Base-by-base conservation (phyloP, 78 protist species). In the Salpingoeca rosetta region DNA sequence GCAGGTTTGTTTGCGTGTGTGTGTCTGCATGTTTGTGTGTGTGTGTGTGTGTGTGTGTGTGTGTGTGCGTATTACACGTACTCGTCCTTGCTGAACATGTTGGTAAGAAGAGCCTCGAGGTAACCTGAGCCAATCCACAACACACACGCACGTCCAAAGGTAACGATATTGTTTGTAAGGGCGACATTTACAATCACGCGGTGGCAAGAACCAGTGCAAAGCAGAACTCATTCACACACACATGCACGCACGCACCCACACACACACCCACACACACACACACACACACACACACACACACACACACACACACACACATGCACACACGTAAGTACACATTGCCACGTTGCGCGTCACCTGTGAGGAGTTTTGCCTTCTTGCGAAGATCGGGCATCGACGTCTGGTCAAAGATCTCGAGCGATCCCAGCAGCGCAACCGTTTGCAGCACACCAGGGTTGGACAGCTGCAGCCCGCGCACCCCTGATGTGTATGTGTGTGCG, bases 401-500 rank as follows among this genome's bases (percentile, higher is more conserved):
- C 77, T 75, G 12, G 45, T 91, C 86, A 80, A 92, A 88, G 77
- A 95, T 84, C n/a, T 87, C 89, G 36, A 95, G 86, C 12, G 88
- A 65, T 11, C 93, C 90, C 31, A 82, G 28, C 35, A 94, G 84
- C 1, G n/a, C n/a, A 27, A 51, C 85, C 36, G 42, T 65, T 26
- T 83, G 77, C 40, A 94, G 86, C 44, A 95, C 92, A 0, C 94
- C 89, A 24, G 96, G 95, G 87, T 94, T 94, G 40, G 94, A 90
- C 78, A 92, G 85, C 81, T 90, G 90, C 87, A 80, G 94, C 3
- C 94, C 92, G 7, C 85, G 56, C 31, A 94, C 98, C 57, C 94
- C 95, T 0, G 37, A 76, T 17, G 77, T 84, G 17, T 87, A 82
- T 36, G 25, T 26, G 72, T 43, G 51, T 51, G 36, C 0, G n/a